Base-by-base conservation (phyloP, 345 rosid genomes). In the Crucihimalaya himalaica region DNA sequence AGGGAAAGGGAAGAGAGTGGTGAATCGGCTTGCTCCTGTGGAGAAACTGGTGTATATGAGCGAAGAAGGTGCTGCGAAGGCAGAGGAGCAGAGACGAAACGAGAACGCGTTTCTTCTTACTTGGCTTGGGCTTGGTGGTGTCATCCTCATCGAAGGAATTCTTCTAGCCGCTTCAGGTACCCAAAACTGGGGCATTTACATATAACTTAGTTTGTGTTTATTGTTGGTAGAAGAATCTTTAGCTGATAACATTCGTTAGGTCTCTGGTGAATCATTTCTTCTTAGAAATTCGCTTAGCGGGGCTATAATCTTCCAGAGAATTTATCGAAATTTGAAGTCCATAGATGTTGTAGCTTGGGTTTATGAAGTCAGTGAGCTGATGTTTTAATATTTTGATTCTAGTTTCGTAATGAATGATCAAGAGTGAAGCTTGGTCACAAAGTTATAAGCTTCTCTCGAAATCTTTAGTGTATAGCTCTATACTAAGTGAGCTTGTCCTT, bases 61-160 rank as follows among this genome's bases (percentile, higher is more conserved):
- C 61, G 71, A 84, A 74, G 87, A 75, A 46, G 87, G 84, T 3
- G 89, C 86, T 34, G 85, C 75, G 9, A 83, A 81, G 68, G 89
- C 84, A 20, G 78, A 86, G 66, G 96, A 86, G 70, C 83, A 73
- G 81, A 75, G 73, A 68, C 79, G 68, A 73, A 89, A 88, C 65
- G 97, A 94, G 84, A 87, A 87, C 27, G 97, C 97, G 56, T 94
- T 94, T 83, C 85, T 94, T 63, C 86, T 94, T 29, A 74, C 95
- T 12, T 89, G 98, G 98, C 79, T 86, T 70, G 98, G 87, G 23
- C 87, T 89, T 39, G 98, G 98, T 18, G 83, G 81, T 14, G 18
- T 91, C 69, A 94, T 89, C 72, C 84, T 88, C 35, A 57, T 85
- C 70, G 50, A 94, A 79, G 97, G 97, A 15, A 70, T 94, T 74